phyloP scores from a whole-genome alignment of 2,329 filamentous ascomycete genomes.

The Calonectria pseudoreteaudii region DNA sequence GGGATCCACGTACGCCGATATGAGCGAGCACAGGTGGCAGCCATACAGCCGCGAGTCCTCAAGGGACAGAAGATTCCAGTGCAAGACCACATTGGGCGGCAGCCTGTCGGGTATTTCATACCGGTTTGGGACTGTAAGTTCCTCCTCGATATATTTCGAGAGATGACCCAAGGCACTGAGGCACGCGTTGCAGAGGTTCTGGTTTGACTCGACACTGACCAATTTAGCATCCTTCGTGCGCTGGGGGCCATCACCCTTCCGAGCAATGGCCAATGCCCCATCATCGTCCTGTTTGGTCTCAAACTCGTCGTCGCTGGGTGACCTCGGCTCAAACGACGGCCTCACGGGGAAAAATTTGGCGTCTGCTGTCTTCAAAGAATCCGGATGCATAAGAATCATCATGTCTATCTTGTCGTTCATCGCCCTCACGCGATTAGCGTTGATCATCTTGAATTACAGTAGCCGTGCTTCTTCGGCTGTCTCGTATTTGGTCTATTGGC shows the following conservation, averaged over 20 bases:
- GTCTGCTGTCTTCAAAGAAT: not conserved
- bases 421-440: not conserved
- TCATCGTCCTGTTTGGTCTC: not conserved
- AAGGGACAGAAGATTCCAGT: not conserved
- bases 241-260: not conserved
- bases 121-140: not conserved
- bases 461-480: not conserved
- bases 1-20: not conserved
- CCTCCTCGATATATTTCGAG: not conserved
- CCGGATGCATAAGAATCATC: not conserved
- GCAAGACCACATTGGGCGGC: not conserved
- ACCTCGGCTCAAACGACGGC: not conserved
- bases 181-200: not conserved
- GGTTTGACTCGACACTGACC: not conserved
- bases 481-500: not conserved
- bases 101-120: not conserved
- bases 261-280: not conserved
- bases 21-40: not conserved
- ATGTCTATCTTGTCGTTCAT: conserved; percentile 5
- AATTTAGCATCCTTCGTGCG: not conserved
- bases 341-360: not conserved
- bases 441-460: not conserved
- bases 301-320: not conserved
- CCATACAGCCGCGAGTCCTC: not conserved
- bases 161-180: not conserved